A percentile compares a stretch with the other conserved stretches of the same genome.
These are phyloP conservation scores for Epichloe sibirici DNA, from an alignment of 2,329 filamentous ascomycete genomes.

Conservation along the genomic window DNA sequence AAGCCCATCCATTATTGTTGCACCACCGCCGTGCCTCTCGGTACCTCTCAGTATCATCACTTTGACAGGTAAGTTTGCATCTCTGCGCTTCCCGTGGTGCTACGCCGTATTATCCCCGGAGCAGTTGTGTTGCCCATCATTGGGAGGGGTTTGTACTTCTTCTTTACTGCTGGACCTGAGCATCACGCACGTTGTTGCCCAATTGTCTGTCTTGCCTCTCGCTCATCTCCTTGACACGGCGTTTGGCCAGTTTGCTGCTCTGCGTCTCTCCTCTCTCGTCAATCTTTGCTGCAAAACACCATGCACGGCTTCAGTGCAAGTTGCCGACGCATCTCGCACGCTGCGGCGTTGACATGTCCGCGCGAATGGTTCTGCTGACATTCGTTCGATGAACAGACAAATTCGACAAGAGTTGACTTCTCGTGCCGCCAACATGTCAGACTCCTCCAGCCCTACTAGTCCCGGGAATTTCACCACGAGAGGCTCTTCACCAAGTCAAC, in stretches of 20 bases:
- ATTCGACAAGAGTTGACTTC: not conserved
- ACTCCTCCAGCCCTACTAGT: not conserved
- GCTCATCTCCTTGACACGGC: not conserved
- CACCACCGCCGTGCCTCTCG: not conserved
- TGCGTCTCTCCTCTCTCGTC: not conserved
- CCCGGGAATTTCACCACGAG: slow-evolving; percentile 14
- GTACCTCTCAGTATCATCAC: not conserved
- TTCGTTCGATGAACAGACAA: slow-evolving; percentile 19
- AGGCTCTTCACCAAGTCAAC: slow-evolving; percentile 4
- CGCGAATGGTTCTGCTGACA: slow-evolving; percentile 18
- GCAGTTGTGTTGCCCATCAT: not conserved
- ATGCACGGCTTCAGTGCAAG: not conserved
- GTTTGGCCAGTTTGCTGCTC: not conserved
- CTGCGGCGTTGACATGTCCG: not conserved
- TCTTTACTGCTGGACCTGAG: not conserved
- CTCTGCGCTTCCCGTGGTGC: not conserved
- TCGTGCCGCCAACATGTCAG: slow-evolving; percentile 5
- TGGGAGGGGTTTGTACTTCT: not conserved
- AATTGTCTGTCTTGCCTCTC: not conserved
- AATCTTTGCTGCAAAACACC: not conserved
- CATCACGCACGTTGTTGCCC: not conserved
- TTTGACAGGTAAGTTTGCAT: not conserved
- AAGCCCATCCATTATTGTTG: not conserved
- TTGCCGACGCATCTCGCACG: not conserved
- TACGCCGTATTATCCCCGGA: not conserved